Evolutionary conservation across 2,329 filamentous ascomycete genomes (phyloP).

Genomic region (Aspergillus oerlinghausenensis): DNA sequence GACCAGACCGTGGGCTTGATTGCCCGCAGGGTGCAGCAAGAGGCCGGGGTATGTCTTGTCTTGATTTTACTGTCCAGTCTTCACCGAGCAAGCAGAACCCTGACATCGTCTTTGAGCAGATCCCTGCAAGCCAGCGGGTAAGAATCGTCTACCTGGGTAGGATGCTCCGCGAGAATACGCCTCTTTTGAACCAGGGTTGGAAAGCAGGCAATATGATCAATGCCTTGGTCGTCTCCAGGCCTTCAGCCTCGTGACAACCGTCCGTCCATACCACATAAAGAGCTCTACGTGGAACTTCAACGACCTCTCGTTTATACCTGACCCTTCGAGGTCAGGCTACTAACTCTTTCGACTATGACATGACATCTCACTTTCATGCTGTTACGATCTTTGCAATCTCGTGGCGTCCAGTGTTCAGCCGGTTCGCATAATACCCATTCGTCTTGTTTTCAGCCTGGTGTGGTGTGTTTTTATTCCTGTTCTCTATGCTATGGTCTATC

Average conservation of each 20-base stretch:
- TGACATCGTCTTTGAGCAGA: slow-evolving; percentile 37
- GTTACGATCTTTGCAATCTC: not conserved
- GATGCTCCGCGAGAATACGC: slow-evolving; percentile 64
- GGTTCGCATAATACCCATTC: slow-evolving; percentile 26
- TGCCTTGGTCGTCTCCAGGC: slow-evolving; percentile 57
- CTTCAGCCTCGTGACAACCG: slow-evolving; percentile 9
- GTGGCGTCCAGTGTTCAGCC: slow-evolving; percentile 5
- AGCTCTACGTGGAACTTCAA: not conserved
- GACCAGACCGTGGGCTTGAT: slow-evolving; percentile 62
- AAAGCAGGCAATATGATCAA: slow-evolving; percentile 70
- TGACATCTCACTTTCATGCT: not conserved
- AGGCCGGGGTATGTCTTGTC: slow-evolving; percentile 57
- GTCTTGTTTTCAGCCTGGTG: not conserved
- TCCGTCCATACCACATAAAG: not conserved
- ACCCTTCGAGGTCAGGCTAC: not conserved
- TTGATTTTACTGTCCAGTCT: not conserved
- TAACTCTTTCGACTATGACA: not conserved
- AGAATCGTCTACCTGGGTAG: slow-evolving; percentile 77
- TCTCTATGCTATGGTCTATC: not conserved
- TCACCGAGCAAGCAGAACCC: not conserved
- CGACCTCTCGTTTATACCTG: not conserved
- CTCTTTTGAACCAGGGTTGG: slow-evolving; percentile 69
- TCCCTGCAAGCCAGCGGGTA: slow-evolving; percentile 56
- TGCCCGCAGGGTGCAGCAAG: slow-evolving; percentile 58
- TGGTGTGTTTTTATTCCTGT: not conserved